Conservation (phyloP, 176 grass and related monocot genomes). For the Cenchrus fungigraminus region DNA sequence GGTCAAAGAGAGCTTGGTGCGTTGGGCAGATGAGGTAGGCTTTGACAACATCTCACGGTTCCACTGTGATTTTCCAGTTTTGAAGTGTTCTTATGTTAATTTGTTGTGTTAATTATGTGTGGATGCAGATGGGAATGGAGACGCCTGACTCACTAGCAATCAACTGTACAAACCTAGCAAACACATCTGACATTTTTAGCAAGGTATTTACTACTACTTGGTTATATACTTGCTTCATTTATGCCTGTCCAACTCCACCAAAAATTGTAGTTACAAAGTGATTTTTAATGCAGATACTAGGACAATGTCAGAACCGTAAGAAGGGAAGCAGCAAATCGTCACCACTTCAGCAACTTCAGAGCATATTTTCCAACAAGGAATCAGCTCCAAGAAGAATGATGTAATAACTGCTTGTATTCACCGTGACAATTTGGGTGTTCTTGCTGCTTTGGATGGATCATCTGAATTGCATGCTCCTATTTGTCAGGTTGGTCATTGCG, state of each 20-base stretch:
- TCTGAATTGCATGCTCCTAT: slow-evolving; percentile 30
- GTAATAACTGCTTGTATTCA: slow-evolving; percentile 48
- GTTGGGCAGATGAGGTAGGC: slow-evolving; percentile 74
- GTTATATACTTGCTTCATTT: not conserved
- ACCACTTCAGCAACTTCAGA: slow-evolving; percentile 78
- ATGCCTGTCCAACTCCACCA: not conserved
- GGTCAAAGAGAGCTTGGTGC: slow-evolving; percentile 55
- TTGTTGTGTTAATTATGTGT: not conserved
- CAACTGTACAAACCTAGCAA: slow-evolving; percentile 85
- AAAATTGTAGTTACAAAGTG: slow-evolving; percentile 20
- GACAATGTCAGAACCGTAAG: slow-evolving; percentile 48
- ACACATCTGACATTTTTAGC: slow-evolving; percentile 74
- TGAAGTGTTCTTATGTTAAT: slow-evolving; percentile 12
- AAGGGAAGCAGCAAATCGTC: slow-evolving; percentile 52
- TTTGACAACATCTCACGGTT: not conserved
- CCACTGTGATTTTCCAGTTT: not conserved
- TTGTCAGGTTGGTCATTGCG: slow-evolving; percentile 73
- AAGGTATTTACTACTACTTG: slow-evolving; percentile 58
- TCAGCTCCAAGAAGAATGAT: slow-evolving; percentile 71
- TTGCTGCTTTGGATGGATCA: slow-evolving; percentile 31
- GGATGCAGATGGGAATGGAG: slow-evolving; percentile 56
- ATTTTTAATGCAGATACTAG: slow-evolving; percentile 71
- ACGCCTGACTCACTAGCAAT: slow-evolving; percentile 70
- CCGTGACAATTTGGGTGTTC: not conserved
- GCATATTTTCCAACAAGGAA: slow-evolving; percentile 64